Evolutionary conservation across 1,139 yeast species (phyloP), one percentile per base, ranked within the genome.

Genomic region (Ogataea hybrid): DNA sequence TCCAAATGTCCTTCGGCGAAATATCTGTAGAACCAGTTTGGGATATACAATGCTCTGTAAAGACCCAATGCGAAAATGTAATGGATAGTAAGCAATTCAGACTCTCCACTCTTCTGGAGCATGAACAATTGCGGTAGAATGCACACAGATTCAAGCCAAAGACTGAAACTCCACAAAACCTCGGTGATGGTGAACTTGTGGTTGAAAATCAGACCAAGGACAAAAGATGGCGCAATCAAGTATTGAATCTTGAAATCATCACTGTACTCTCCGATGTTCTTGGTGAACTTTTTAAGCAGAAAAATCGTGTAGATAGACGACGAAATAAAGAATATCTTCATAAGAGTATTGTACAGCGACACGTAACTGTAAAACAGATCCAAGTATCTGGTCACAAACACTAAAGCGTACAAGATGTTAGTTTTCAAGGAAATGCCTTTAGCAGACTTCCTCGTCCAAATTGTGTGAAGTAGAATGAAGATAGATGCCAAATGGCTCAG

Each of bases 21-120:
- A 67, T 84, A 88, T 63, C 97, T 79, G 74, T 89, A 90, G 53
- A 89, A 65, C 98, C 98, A 92, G 67, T 90, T 92, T 52, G 96
- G 94, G 53, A 92, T 79, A 64, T 92, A 92, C 44, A 92, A 71
- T 0, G 89, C 86, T 54, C 98, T 75, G 70, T 92, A 92, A 7
- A 84, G 53, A 12, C 98, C 98, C 60, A 92, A 71, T 2, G 97
- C 96, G 64, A 90, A 89, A 51, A 92, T 87, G 64, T 92, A 92
- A 64, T 92, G 97, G 40, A 85, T 77, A 12, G 97, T 92, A 57
- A 92, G 71, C 49, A 85, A 77, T 62, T 85, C 86, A 2, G 97
- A 94, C 58, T 85, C 85, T 12, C 97, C 97, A 2, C 94, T 81
- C 53, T 86, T 83, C 60, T 90, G 96, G 47, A 92, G 72, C 76